A percentile compares a stretch with the other conserved stretches of the same genome.
These are phyloP conservation scores for Pulchroboletus neoregius DNA, from an alignment of 1,284 basidiomycete genomes.

Conservation along the genomic window DNA sequence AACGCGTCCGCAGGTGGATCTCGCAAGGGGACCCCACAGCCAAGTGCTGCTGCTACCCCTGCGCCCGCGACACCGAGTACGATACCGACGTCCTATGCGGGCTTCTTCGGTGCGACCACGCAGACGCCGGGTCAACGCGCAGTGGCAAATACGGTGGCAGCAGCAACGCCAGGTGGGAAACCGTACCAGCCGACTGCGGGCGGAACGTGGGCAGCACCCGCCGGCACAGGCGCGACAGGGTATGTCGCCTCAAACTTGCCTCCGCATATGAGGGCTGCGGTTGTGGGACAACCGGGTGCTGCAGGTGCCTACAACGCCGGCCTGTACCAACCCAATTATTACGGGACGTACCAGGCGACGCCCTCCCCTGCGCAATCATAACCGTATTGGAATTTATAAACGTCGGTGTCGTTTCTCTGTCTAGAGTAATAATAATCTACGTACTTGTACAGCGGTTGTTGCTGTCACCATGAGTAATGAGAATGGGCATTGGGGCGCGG, in stretches of 20 bases:
- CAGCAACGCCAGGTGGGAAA: slow-evolving; percentile 29
- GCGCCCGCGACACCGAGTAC: slow-evolving; percentile 27
- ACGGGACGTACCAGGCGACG: slow-evolving; percentile 33
- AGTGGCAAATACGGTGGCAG: slow-evolving; percentile 46
- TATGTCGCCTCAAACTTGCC: slow-evolving; percentile 40
- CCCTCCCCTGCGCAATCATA: slow-evolving; percentile 33
- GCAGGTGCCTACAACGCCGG: slow-evolving; percentile 18
- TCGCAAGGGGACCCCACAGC: slow-evolving; percentile 50
- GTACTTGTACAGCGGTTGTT: slow-evolving; percentile 11
- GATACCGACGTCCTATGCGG: slow-evolving; percentile 36
- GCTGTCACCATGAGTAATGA: slow-evolving; percentile 21
- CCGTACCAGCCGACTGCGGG: slow-evolving; percentile 27
- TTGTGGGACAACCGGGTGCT: slow-evolving; percentile 23
- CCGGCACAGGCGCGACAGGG: slow-evolving; percentile 15
- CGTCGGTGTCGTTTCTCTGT: slow-evolving; percentile 5
- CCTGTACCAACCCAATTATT: slow-evolving; percentile 33
- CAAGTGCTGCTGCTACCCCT: slow-evolving; percentile 30
- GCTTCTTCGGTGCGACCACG: slow-evolving; percentile 33
- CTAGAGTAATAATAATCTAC: slow-evolving; percentile 23
- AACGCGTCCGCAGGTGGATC: slow-evolving; percentile 32
- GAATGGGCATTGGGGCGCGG: background rate
- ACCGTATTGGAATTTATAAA: slow-evolving; percentile 1
- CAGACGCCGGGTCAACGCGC: slow-evolving; percentile 41
- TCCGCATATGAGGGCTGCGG: slow-evolving; percentile 35
- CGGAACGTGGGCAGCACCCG: slow-evolving; percentile 24